These are phyloP conservation scores for Jacaranda mimosifolia DNA, from an alignment of 257 asterid genomes.

Conservation along the genomic window DNA sequence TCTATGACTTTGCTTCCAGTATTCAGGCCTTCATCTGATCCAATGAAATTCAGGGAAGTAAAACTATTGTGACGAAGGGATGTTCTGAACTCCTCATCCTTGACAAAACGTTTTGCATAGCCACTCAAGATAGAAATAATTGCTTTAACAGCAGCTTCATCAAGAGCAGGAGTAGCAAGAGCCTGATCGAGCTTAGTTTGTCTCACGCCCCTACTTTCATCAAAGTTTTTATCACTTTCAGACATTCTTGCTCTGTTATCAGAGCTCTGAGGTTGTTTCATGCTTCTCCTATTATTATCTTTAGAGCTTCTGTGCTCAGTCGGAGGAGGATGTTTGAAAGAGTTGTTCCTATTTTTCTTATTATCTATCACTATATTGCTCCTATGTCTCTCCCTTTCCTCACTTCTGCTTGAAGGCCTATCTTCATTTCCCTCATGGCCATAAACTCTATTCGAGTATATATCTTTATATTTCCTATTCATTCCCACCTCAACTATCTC, in stretches of 20 bases:
- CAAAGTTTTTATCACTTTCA: slow-evolving; percentile 24
- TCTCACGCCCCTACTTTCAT: slow-evolving; percentile 43
- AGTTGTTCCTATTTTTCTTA: slow-evolving; percentile 38
- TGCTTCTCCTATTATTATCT: slow-evolving; percentile 22
- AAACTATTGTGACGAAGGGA: slow-evolving; percentile 66
- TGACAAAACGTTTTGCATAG: slow-evolving; percentile 53
- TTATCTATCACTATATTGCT: slow-evolving; percentile 28
- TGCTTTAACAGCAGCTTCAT: slow-evolving; percentile 78
- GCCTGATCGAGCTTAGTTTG: slow-evolving; percentile 47
- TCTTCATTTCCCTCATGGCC: slow-evolving; percentile 34
- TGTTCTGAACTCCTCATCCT: slow-evolving; percentile 72
- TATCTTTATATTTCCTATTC: slow-evolving; percentile 36
- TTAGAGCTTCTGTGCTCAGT: slow-evolving; percentile 27
- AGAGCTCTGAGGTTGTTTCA: slow-evolving; percentile 39
- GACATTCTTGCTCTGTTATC: slow-evolving; percentile 13
- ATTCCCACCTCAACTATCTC: slow-evolving; percentile 64
- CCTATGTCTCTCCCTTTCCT: slow-evolving; percentile 31
- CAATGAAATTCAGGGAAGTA: slow-evolving; percentile 58
- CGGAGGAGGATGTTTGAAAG: slow-evolving; percentile 34
- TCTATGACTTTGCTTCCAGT: slow-evolving; percentile 63
- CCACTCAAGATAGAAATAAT: slow-evolving; percentile 70
- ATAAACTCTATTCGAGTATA: slow-evolving; percentile 51
- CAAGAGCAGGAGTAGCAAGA: slow-evolving; percentile 64
- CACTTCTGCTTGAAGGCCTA: neutral
- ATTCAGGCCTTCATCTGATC: slow-evolving; percentile 46